Conservation (phyloP, 192 early-diverging fungal genomes). For the Paraglomus occultum region DNA sequence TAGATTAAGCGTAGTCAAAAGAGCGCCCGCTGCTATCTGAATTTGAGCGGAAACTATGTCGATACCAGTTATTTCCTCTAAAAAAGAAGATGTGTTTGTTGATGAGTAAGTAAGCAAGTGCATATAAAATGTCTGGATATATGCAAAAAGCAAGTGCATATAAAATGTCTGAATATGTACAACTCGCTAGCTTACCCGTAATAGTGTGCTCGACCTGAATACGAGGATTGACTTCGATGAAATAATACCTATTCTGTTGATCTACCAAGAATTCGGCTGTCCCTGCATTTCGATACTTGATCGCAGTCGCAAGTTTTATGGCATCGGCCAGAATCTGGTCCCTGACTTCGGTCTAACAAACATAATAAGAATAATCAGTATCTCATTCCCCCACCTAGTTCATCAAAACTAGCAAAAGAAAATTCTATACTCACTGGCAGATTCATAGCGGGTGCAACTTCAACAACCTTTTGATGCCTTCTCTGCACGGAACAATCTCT, state of each 20-base stretch:
- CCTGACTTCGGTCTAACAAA: constrained; percentile 48
- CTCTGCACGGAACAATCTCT: constrained; percentile 98
- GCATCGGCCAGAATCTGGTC: constrained; percentile 85
- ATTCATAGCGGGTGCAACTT: constrained; percentile 84
- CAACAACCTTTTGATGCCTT: constrained; percentile 96
- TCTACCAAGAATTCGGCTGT: constrained; percentile 98
- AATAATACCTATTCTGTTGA: constrained; percentile 83
- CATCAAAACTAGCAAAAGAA: neutral
- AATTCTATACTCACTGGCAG: constrained; percentile 40
- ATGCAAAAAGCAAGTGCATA: neutral
- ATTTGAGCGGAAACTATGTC: constrained; percentile 94
- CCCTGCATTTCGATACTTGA: constrained; percentile 93
- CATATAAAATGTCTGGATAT: neutral
- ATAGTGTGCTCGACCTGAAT: constrained; percentile 99
- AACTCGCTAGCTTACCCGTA: constrained; percentile 49
- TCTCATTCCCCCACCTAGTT: neutral
- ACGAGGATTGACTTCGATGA: constrained; percentile 98
- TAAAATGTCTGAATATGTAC: neutral
- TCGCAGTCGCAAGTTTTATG: constrained; percentile 83
- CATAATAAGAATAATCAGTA: neutral
- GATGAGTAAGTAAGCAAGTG: neutral
- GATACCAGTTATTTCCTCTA: constrained; percentile 93
- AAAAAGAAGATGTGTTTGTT: neutral
- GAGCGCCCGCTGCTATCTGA: constrained; percentile 87
- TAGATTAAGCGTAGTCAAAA: constrained; percentile 74